These are phyloP conservation scores for Scutellaria barbata DNA, from an alignment of 257 asterid genomes.

Conservation along the genomic window DNA sequence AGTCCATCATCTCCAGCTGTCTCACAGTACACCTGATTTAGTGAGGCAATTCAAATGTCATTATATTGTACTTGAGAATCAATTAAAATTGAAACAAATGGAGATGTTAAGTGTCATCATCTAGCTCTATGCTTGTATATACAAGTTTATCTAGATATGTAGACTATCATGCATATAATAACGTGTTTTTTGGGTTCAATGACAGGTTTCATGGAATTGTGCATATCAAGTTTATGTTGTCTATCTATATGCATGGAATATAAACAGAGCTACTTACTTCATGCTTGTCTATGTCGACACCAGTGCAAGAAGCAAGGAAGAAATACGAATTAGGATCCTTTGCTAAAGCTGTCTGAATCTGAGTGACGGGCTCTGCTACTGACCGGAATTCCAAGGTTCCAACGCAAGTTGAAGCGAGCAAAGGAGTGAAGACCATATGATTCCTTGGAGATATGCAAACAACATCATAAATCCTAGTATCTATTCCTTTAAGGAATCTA, in stretches of 20 bases:
- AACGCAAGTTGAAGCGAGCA: slow-evolving; percentile 95
- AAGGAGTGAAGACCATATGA: slow-evolving; percentile 96
- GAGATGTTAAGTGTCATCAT: neutral
- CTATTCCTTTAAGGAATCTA: slow-evolving; percentile 85
- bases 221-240: neutral
- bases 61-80: neutral
- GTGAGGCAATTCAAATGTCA: slow-evolving; percentile 12
- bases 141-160: too few species aligned
- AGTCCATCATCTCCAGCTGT: slow-evolving; percentile 49
- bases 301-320: slow-evolving; percentile 75
- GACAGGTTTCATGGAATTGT: neutral
- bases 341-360: slow-evolving; percentile 82
- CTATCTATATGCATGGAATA: neutral
- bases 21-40: slow-evolving; percentile 72
- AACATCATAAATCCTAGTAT: slow-evolving; percentile 73
- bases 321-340: slow-evolving; percentile 91
- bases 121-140: neutral
- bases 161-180: too few species aligned
- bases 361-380: slow-evolving; percentile 90
- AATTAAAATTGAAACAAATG: neutral
- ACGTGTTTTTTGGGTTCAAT: neutral
- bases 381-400: slow-evolving; percentile 94
- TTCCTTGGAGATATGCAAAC: slow-evolving; percentile 95
- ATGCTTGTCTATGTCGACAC: slow-evolving; percentile 67
- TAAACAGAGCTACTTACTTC: slow-evolving; percentile 56